Percentiles rank a stretch among this genome's conserved stretches.
Evolutionary conservation across 2,329 filamentous ascomycete species (phyloP).

Genomic region (Purpureocillium lavendulum): DNA sequence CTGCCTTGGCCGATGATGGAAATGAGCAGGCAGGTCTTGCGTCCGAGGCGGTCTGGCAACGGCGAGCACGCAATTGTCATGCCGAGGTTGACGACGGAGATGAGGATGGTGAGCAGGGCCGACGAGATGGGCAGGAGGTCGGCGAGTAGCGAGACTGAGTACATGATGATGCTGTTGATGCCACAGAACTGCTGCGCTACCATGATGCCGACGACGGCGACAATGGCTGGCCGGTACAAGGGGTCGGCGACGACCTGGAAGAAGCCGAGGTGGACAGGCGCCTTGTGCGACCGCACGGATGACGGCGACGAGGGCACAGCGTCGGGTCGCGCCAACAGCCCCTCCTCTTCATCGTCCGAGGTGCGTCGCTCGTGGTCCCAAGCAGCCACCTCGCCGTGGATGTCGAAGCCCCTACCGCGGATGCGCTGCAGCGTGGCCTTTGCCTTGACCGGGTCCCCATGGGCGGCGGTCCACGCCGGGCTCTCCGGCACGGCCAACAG

Average conservation of each 20-base stretch:
- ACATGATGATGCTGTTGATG: slow-evolving; percentile 98
- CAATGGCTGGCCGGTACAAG: slow-evolving; percentile 61
- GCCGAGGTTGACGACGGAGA: slow-evolving; percentile 78
- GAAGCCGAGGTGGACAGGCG: slow-evolving; percentile 44
- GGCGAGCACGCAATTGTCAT: slow-evolving; percentile 77
- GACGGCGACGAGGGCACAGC: slow-evolving; percentile 5
- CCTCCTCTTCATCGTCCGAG: slow-evolving; percentile 55
- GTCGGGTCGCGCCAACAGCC: slow-evolving; percentile 44
- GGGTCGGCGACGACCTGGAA: slow-evolving; percentile 58
- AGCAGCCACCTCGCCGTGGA: slow-evolving; percentile 62
- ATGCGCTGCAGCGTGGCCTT: slow-evolving; percentile 65
- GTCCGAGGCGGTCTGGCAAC: slow-evolving; percentile 77
- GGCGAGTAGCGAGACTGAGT: slow-evolving; percentile 83
- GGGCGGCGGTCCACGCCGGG: slow-evolving; percentile 76
- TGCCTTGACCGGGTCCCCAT: slow-evolving; percentile 51
- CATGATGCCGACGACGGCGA: slow-evolving; percentile 87
- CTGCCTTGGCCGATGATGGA: slow-evolving; percentile 80
- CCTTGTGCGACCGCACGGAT: slow-evolving; percentile 4
- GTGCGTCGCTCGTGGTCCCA: slow-evolving; percentile 41
- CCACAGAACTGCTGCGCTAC: slow-evolving; percentile 85
- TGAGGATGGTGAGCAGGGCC: slow-evolving; percentile 74
- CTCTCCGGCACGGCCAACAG: slow-evolving; percentile 78
- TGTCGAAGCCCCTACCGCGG: slow-evolving; percentile 58
- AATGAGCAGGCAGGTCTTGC: slow-evolving; percentile 74
- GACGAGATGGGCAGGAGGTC: slow-evolving; percentile 75